Evolutionary conservation across 495 filamentous ascomycete species (phyloP).

Genomic region (Hyaloscypha finlandica): DNA sequence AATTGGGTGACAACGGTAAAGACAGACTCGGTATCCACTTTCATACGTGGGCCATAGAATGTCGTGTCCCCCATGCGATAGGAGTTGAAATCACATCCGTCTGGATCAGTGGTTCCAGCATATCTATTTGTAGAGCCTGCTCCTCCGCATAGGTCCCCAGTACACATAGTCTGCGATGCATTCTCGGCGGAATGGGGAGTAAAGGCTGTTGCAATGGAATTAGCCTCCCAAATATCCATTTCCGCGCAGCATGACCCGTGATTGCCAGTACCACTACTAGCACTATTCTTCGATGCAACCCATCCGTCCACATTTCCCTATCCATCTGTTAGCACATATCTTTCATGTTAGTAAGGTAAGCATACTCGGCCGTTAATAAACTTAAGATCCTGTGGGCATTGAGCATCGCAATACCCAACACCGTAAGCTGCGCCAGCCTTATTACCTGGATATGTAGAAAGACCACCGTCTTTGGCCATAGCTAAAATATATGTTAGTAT

Average conservation of each 20-base stretch:
- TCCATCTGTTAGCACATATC: slow-evolving; percentile 44
- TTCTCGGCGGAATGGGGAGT: background rate
- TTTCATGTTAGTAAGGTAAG: slow-evolving; percentile 35
- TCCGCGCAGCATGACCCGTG: slow-evolving; percentile 67
- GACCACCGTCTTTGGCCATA: too few species aligned
- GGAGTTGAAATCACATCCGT: slow-evolving; percentile 74
- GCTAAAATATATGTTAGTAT: too few species aligned
- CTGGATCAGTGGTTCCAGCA: slow-evolving; percentile 66
- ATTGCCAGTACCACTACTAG: slow-evolving; percentile 54
- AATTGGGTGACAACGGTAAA: slow-evolving; percentile 75
- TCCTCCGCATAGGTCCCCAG: slow-evolving; percentile 36
- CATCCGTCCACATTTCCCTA: slow-evolving; percentile 53
- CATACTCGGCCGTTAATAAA: slow-evolving; percentile 57
- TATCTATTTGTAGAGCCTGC: slow-evolving; percentile 36
- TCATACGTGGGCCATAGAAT: slow-evolving; percentile 59
- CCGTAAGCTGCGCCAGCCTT: too few species aligned
- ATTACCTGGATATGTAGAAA: too few species aligned
- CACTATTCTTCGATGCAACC: slow-evolving; percentile 45
- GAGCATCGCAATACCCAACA: too few species aligned
- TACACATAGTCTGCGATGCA: slow-evolving; percentile 8
- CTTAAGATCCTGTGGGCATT: too few species aligned
- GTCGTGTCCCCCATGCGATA: slow-evolving; percentile 58
- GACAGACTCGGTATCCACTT: slow-evolving; percentile 58
- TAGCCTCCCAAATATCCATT: slow-evolving; percentile 54
- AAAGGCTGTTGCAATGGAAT: slow-evolving; percentile 23